Evolutionary conservation across 1,284 basidiomycete genomes (phyloP), one percentile per base, ranked within the genome.

Genomic region (Cryptococcus amylolentus): DNA sequence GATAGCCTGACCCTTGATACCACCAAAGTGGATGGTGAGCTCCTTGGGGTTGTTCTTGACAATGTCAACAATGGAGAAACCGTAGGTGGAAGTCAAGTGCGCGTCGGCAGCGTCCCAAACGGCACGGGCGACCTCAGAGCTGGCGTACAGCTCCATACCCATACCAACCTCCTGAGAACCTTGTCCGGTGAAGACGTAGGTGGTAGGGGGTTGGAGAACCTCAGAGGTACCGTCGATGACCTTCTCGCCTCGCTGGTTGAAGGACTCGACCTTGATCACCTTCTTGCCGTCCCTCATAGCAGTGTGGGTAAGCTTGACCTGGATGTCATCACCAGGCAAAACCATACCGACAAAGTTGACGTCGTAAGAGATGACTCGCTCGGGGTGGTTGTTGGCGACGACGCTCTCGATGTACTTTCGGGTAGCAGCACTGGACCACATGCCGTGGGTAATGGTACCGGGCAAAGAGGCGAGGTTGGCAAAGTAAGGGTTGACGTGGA

Each of bases 401-500:
- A 96, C 86, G 56, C 86, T 93, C 80, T 98, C 96, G 64, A 98
- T 86, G 73, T 88, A 95, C 56, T 88, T 86, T 68, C 95, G 85
- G 35, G 93, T 95, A 23, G 93, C 93, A 48, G 96, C 95, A 64
- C 89, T 93, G 16, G 91, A 88, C 89, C 92, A 97, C 81, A 98
- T 86, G 54, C 95, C 95, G 72, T 98, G 95, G 6, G 95, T 97
- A 73, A 98, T 98, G 18, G 96, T 98, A 14, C 90, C 89, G 31
- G 94, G 95, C 23, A 98, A 86, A 20, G 87, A 85, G 14, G 95
- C 94, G 67, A 90, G 92, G 75, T 92, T 88, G 28, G 95, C 86
- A 81, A 98, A 98, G 82, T 98, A 98, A 0, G 95, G 96, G 79
- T 98, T 98, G 78, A 96, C 82, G 78, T 98, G 96, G 66, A 98